Base-by-base conservation (phyloP, 495 filamentous ascomycete genomes). In the Talaromyces nanjingensis region DNA sequence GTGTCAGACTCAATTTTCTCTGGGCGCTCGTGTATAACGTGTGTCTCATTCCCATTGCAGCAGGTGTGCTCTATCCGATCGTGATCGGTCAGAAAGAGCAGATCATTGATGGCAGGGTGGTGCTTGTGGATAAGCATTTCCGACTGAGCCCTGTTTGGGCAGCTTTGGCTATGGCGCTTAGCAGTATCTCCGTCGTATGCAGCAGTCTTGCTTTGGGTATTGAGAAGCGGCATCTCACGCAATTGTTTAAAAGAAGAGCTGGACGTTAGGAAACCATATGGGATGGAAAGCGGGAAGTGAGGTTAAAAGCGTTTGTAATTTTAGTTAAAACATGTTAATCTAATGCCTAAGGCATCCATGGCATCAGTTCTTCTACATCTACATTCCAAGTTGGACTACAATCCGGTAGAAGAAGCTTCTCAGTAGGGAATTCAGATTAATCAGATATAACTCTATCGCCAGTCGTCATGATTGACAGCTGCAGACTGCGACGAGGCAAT, bases 21-120 rank as follows among this genome's bases (percentile, higher is more conserved):
- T 97, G 92, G 92, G 92, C 92, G 3, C 73, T 91, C 9, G 75
- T 94, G 3, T 97, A 96, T 70, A 97, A 97, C 68, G 59, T 87
- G 8, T 70, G 87, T 49, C 85, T 90, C 4, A 72, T 97, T 14
- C 92, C 92, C 2, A 78, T 97, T 55, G 92, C 92, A 3, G 92
- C 91, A 1, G 92, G 92, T 2, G 86, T 87, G n/a, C 74, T 96
- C 7, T 96, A 92, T 71, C 87, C 91, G 1, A 77, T 91, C 1
- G 74, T 76, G 14, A 84, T 73, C 58, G 72, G 74, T 7, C 81
- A 84, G 18, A 70, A 72, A 22, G 81, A 87, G 57, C 71, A 66
- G 3, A 66, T 64, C 53, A 31, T 67, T 7, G 71, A 69, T 63
- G 67, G 72, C 9, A 67, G 70, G 18, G 63, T 64, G 45, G 60